Conservation (phyloP, 2,329 filamentous ascomycete genomes). For the Pleomassaria siparia region DNA sequence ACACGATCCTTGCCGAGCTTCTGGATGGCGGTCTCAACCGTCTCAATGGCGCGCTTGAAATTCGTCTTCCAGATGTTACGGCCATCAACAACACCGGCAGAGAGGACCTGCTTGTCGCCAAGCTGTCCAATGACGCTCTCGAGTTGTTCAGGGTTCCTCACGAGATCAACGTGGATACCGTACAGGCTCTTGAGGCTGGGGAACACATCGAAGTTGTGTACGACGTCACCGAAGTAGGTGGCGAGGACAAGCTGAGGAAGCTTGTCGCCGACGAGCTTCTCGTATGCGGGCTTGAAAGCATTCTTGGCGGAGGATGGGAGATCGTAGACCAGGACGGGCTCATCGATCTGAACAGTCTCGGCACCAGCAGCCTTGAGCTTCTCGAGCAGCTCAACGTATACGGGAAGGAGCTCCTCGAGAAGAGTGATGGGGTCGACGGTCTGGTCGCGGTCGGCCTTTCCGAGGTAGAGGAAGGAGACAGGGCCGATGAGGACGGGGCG, state of each 20-base stretch:
- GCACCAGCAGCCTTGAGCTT: slow-evolving; percentile 96
- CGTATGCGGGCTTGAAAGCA: slow-evolving; percentile 97
- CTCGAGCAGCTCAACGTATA: slow-evolving; percentile 89
- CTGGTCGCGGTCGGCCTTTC: slow-evolving; percentile 96
- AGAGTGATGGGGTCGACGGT: slow-evolving; percentile 90
- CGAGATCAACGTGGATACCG: slow-evolving; percentile 91
- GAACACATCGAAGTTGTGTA: slow-evolving; percentile 95
- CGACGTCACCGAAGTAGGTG: slow-evolving; percentile 99
- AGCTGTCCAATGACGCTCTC: slow-evolving; percentile 80
- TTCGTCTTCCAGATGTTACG: slow-evolving; percentile 99
- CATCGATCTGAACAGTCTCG: slow-evolving; percentile 96
- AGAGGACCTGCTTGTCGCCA: slow-evolving; percentile 86
- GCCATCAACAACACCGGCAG: slow-evolving; percentile 94
- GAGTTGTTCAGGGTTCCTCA: slow-evolving; percentile 98
- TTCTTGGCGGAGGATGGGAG: slow-evolving; percentile 86
- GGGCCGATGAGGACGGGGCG: slow-evolving; percentile 94
- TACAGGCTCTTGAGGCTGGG: slow-evolving; percentile 72
- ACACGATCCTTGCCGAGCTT: slow-evolving; percentile 97
- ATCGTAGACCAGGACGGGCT: slow-evolving; percentile 95
- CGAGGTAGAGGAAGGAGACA: slow-evolving; percentile 95
- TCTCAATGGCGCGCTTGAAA: slow-evolving; percentile 92
- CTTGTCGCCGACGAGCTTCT: slow-evolving; percentile 79
- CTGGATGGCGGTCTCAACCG: slow-evolving; percentile 85
- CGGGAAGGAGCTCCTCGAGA: slow-evolving; percentile 86
- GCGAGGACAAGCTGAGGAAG: slow-evolving; percentile 87